Base-by-base conservation (phyloP, 257 asterid genomes). In the Eucommia ulmoides region DNA sequence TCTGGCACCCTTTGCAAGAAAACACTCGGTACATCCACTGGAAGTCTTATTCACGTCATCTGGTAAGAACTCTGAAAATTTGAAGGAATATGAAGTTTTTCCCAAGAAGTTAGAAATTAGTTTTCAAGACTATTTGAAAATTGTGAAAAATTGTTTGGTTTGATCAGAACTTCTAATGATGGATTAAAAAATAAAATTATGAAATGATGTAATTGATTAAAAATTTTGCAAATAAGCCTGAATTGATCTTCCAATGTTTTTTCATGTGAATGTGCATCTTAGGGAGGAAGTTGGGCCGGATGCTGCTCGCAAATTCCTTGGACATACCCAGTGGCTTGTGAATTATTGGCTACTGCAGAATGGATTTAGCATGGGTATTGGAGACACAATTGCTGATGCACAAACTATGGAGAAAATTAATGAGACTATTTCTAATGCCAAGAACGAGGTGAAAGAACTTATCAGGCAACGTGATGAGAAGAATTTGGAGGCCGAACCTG, bases 241-340 rank as follows among this genome's bases (percentile, higher is more conserved):
- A n/a, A n/a, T n/a, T n/a, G n/a, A n/a, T n/a, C n/a, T n/a, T n/a
- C n/a, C n/a, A n/a, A n/a, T n/a, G n/a, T n/a, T n/a, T n/a, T n/a
- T n/a, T n/a, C n/a, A n/a, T n/a, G n/a, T n/a, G n/a, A n/a, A n/a
- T n/a, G n/a, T n/a, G n/a, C n/a, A n/a, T n/a, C n/a, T n/a, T 82
- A 91, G 99, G 99, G 99, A 91, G 62, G 99, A 91, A 66, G 99
- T 91, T 11, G 99, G 99, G 33, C 99, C 99, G 9, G 96, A 91
- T 77, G 93, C 99, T 7, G 99, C 99, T 68, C 93, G 99, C 45
- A 91, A 91, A 33, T 91, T 91, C 73, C 70, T 91, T 72, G 99
- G 99, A 35, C 96, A 91, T 59, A 91, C 99, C 20, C 99, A 91
- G 56, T 91, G 99, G 99, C 93, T 91, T 19, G 99, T 91, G 56